phyloP scores from a whole-genome alignment of 768 basidiomycete species.

The Gloeopeniophorella convolvens region DNA sequence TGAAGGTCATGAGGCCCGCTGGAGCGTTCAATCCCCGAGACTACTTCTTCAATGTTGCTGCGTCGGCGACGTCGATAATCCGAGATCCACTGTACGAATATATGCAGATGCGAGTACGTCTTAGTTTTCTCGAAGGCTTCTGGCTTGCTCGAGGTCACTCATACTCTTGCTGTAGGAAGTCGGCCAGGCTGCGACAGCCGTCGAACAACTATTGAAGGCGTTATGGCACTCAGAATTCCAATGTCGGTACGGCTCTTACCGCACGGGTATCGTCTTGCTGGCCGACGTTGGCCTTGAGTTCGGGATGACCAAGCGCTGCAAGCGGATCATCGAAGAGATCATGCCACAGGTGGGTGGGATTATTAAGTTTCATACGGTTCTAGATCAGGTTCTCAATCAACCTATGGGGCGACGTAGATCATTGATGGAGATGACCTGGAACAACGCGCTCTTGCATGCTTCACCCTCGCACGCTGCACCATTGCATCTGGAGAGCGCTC shows the following conservation, averaged over 20 bases:
- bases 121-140: not conserved
- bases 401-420: slow-evolving; percentile 37
- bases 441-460: slow-evolving; percentile 67
- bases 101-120: slow-evolving; percentile 35
- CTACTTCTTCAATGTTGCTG: slow-evolving; percentile 43
- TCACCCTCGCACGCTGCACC: slow-evolving; percentile 68
- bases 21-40: slow-evolving; percentile 49
- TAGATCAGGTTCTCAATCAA: not conserved
- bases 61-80: slow-evolving; percentile 31
- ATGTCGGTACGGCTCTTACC: slow-evolving; percentile 57
- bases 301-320: slow-evolving; percentile 61
- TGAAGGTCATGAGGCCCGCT: slow-evolving; percentile 53
- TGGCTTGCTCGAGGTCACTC: not conserved
- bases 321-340: slow-evolving; percentile 64
- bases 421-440: slow-evolving; percentile 69
- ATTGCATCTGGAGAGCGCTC: slow-evolving; percentile 44
- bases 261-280: slow-evolving; percentile 62
- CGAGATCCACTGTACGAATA: slow-evolving; percentile 39
- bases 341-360: slow-evolving; percentile 62
- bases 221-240: slow-evolving; percentile 81
- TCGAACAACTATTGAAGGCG: slow-evolving; percentile 62
- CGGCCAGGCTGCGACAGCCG: slow-evolving; percentile 53
- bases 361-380: not conserved
- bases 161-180: slow-evolving; percentile 39
- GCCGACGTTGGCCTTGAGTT: slow-evolving; percentile 78